phyloP scores from a whole-genome alignment of 2,329 filamentous ascomycete genomes.

The Rosellinia necatrix region DNA sequence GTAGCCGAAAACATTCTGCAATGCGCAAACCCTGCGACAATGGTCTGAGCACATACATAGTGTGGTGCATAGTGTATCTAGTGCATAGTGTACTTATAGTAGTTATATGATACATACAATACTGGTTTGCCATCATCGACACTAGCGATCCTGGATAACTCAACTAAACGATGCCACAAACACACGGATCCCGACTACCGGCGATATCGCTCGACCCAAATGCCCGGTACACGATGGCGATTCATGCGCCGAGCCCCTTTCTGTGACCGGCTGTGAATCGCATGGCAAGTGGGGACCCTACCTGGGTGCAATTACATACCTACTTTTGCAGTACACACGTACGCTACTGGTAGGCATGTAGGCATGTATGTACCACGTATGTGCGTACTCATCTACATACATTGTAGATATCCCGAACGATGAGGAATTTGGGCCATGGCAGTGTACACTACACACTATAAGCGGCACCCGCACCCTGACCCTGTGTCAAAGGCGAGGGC shows the following conservation, averaged over 20 bases:
- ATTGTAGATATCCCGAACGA: too few relatives aligned
- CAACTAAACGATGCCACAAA: background rate
- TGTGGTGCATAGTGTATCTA: too few relatives aligned
- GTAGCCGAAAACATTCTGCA: slow-evolving; percentile 12
- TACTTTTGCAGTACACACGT: too few relatives aligned
- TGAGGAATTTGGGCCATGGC: too few relatives aligned
- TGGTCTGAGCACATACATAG: slow-evolving; percentile 3
- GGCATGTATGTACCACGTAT: too few relatives aligned
- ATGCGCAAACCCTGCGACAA: slow-evolving; percentile 3
- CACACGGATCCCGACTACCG: background rate
- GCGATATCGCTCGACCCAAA: slow-evolving; percentile 21
- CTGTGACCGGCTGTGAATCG: slow-evolving; percentile 15
- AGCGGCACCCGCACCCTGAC: too few relatives aligned
- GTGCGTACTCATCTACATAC: too few relatives aligned
- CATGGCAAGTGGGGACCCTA: slow-evolving; percentile 23
- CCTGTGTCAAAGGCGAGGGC: too few relatives aligned
- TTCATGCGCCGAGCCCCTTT: slow-evolving; percentile 4
- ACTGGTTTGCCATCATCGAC: background rate
- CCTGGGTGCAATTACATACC: background rate
- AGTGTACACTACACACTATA: too few relatives aligned
- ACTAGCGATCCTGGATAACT: background rate
- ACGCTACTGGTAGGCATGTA: too few relatives aligned
- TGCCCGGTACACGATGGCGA: slow-evolving; percentile 17
- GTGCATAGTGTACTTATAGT: too few relatives aligned
- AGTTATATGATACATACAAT: too few relatives aligned